phyloP scores from a whole-genome alignment of 176 grass and related monocot species.

The Chrysopogon serrulatus region DNA sequence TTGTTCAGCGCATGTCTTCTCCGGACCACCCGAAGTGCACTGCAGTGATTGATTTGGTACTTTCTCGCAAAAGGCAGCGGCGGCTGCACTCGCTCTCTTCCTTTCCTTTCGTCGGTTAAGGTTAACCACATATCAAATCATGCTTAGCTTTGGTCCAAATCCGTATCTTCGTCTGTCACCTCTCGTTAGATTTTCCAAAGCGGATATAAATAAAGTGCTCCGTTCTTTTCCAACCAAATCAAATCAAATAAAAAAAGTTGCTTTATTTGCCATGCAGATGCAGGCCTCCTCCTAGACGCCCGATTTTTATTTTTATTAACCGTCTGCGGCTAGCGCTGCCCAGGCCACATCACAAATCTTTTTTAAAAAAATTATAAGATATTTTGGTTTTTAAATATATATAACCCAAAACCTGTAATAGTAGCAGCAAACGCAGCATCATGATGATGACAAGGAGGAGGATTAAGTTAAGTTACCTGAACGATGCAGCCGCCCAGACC shows the following conservation, averaged over 20 bases:
- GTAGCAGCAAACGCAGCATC: not conserved
- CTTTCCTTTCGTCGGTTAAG: too few species aligned
- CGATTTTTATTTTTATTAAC: too few species aligned
- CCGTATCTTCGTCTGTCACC: not conserved
- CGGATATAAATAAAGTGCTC: not conserved
- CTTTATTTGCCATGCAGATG: too few species aligned
- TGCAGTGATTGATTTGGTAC: too few species aligned
- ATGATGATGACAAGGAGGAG: not conserved
- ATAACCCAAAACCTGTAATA: not conserved
- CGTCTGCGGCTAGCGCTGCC: too few species aligned
- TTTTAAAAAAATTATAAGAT: too few species aligned
- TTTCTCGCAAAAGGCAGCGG: not conserved
- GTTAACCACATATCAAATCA: not conserved
- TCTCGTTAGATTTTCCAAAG: not conserved
- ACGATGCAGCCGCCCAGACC: slow-evolving; percentile 76
- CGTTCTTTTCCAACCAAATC: not conserved
- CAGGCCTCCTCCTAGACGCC: too few species aligned
- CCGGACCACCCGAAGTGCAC: slow-evolving; percentile 15
- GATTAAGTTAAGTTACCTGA: slow-evolving; percentile 52
- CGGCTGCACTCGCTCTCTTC: too few species aligned
- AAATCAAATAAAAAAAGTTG: not conserved
- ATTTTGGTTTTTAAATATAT: too few species aligned
- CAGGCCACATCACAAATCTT: too few species aligned
- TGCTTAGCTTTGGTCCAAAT: not conserved
- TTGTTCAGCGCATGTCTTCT: not conserved